Conservation (phyloP, 805 yeast species). For the Tetrapisispora phaffii region DNA sequence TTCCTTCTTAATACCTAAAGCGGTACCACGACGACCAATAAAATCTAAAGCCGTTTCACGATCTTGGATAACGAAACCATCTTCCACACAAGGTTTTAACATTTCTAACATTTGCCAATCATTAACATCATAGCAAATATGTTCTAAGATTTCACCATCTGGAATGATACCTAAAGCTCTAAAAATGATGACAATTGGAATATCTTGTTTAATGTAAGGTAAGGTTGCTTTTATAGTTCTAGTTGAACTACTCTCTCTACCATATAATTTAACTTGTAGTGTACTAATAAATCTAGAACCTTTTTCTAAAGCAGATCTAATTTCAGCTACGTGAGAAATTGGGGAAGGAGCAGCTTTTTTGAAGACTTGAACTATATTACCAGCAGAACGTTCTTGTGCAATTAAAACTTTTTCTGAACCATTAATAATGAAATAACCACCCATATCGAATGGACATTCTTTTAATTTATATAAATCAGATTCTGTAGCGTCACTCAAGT, state of each 20-base stretch:
- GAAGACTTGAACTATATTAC: constrained; percentile 96
- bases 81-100: constrained; percentile 98
- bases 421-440: constrained; percentile 96
- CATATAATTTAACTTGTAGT: constrained; percentile 85
- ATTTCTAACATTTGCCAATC: constrained; percentile 99
- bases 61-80: constrained; percentile 96
- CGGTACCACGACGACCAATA: constrained; percentile 97
- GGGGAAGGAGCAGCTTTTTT: constrained; percentile 97
- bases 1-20: constrained; percentile 90
- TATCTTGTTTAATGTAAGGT: constrained; percentile 93
- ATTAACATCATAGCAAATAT: constrained; percentile 91
- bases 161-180: constrained; percentile 98
- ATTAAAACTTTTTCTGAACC: constrained; percentile 97
- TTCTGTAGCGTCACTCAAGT: constrained; percentile 79
- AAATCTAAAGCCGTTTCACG: constrained; percentile 96
- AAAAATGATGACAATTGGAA: constrained; percentile 93
- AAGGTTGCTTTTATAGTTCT: constrained; percentile 90
- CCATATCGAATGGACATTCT: constrained; percentile 99
- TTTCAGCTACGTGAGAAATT: constrained; percentile 90
- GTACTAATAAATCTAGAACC: constrained; percentile 92
- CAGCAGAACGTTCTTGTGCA: constrained; percentile 98
- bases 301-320: constrained; percentile 91
- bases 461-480: constrained; percentile 90
- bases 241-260: constrained; percentile 63
- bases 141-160: constrained; percentile 97